Evolutionary conservation across 768 basidiomycete genomes (phyloP).

Genomic region (Trametes elegans): DNA sequence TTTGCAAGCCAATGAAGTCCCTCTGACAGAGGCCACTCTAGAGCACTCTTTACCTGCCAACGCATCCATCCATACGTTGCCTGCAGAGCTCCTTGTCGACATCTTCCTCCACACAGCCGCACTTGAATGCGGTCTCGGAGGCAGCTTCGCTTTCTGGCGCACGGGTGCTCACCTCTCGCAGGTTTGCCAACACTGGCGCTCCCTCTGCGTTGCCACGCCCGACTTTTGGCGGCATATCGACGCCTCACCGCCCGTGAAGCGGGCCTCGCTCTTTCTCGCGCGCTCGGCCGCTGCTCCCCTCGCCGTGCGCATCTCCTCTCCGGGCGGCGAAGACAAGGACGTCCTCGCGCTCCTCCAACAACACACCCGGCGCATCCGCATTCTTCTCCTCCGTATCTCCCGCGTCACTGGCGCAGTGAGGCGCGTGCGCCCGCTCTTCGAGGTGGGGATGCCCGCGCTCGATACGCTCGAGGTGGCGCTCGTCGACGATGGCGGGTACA

Average conservation of each 20-base stretch:
- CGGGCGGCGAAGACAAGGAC: neutral
- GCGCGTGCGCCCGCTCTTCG: neutral
- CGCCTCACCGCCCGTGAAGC: neutral
- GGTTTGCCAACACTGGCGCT: neutral
- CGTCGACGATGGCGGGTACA: neutral
- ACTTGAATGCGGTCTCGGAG: neutral
- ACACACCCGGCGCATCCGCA: neutral
- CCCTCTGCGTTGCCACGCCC: neutral
- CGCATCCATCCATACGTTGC: neutral
- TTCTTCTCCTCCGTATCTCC: neutral
- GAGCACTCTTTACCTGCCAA: too few species aligned
- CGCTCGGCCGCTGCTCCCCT: neutral
- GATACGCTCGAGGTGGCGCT: neutral
- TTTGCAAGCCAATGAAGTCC: too few species aligned
- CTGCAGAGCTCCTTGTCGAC: neutral
- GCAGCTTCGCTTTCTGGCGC: neutral
- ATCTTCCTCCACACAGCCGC: neutral
- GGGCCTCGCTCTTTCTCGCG: neutral
- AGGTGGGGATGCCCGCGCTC: neutral
- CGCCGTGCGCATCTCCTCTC: neutral
- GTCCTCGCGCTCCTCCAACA: neutral
- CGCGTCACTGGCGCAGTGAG: neutral
- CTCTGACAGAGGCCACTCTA: too few species aligned
- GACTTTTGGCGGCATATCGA: neutral
- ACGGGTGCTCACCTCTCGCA: neutral